Evolutionary conservation across 805 yeast species (phyloP).

Genomic region (Myxozyma vanderwaltii): DNA sequence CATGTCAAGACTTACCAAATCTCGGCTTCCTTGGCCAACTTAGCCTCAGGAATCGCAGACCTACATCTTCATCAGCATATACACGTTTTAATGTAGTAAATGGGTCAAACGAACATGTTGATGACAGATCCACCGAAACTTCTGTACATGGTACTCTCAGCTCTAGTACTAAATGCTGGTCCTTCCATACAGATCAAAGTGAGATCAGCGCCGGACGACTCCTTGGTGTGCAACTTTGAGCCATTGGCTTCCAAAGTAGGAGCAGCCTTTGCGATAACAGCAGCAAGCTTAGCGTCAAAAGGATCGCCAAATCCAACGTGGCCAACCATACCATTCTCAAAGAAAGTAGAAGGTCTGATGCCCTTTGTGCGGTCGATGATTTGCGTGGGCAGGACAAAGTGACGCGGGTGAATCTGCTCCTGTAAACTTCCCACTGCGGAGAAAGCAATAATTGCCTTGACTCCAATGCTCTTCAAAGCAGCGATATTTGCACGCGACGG

Average conservation of each 20-base stretch:
- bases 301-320: conserved; percentile 98
- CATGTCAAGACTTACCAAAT: conserved; percentile 51
- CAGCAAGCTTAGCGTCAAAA: conserved; percentile 73
- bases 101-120: conserved; percentile 63
- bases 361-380: conserved; percentile 97
- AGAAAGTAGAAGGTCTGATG: conserved; percentile 83
- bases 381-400: conserved; percentile 95
- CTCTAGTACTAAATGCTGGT: conserved; percentile 95
- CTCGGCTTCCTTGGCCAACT: conserved; percentile 96
- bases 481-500: conserved; percentile 95
- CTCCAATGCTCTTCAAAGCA: conserved; percentile 85
- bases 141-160: conserved; percentile 85
- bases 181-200: conserved; percentile 98
- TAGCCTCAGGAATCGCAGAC: conserved; percentile 93
- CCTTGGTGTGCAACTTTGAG: conserved; percentile 65
- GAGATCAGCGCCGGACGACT: conserved; percentile 68
- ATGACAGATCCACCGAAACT: conserved; percentile 93
- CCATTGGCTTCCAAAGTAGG: conserved; percentile 60
- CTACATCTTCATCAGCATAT: conserved; percentile 5
- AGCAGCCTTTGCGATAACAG: conserved; percentile 60
- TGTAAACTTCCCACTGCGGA: conserved; percentile 96
- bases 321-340: conserved; percentile 91
- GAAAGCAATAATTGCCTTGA: conserved; percentile 85
- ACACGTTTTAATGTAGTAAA: not conserved
- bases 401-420: conserved; percentile 86